phyloP scores from a whole-genome alignment of 1,139 yeast genomes.

The Kluyveromyces sp. region DNA sequence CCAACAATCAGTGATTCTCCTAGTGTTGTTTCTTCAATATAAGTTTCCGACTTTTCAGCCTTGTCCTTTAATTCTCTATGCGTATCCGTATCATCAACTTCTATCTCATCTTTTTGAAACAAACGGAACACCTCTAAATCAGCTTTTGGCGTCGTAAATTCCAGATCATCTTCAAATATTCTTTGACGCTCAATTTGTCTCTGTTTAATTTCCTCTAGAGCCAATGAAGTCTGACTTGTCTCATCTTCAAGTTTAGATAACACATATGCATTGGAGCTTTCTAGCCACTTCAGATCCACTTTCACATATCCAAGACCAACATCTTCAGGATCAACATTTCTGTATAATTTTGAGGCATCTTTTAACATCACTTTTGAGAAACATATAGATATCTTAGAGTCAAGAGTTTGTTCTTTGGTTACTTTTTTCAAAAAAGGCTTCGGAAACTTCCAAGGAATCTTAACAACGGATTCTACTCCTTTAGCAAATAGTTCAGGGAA shows the following conservation, averaged over 20 bases:
- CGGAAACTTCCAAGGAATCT: conserved; percentile 18
- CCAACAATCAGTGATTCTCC: no score
- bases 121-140: neutral
- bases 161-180: conserved; percentile 1
- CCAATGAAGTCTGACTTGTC: conserved; percentile 10
- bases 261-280: conserved; percentile 5
- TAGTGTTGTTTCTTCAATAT: no score
- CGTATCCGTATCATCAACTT: neutral
- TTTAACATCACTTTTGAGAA: conserved; percentile 12
- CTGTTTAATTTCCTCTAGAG: conserved; percentile 5
- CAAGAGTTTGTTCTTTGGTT: conserved; percentile 10
- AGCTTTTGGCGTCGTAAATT: neutral
- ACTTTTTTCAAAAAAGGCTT: neutral
- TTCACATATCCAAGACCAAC: conserved; percentile 4
- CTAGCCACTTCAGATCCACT: conserved; percentile 6
- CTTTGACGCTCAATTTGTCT: conserved; percentile 6
- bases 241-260: conserved; percentile 11
- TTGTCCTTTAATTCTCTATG: neutral
- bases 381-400: conserved; percentile 9
- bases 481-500: conserved; percentile 6
- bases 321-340: conserved; percentile 4
- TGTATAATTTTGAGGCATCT: neutral
- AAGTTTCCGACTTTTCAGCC: no score
- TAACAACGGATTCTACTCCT: conserved; percentile 11
- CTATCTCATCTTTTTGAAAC: neutral